A percentile compares a stretch with the other conserved stretches of the same genome.
These are phyloP conservation scores for Penicillium macrosclerotiorum DNA, from an alignment of 495 filamentous ascomycete species.

Conservation along the genomic window DNA sequence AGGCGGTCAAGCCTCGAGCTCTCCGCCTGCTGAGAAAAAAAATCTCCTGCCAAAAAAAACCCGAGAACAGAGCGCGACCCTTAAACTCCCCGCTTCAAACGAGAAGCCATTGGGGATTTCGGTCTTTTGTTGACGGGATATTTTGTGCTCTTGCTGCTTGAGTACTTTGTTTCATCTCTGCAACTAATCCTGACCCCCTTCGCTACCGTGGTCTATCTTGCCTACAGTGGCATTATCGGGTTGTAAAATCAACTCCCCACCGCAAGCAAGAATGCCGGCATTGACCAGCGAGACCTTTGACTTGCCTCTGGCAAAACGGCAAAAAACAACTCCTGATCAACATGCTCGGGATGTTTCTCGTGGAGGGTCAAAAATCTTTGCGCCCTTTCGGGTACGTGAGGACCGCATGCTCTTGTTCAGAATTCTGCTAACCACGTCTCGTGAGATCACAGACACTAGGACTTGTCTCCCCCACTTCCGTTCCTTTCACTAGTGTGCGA, in stretches of 20 bases:
- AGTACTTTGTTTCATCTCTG: neutral
- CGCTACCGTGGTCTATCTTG: too few relatives aligned
- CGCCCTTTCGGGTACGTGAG: constrained; percentile 78
- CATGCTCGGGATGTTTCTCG: constrained; percentile 20
- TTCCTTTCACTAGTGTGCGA: constrained; percentile 84
- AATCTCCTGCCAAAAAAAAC: neutral
- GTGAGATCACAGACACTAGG: constrained; percentile 77
- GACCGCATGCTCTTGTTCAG: too few relatives aligned
- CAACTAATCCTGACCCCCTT: too few relatives aligned
- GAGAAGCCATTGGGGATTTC: too few relatives aligned
- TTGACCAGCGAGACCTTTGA: constrained; percentile 46
- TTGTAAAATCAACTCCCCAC: too few relatives aligned
- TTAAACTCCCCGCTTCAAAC: neutral
- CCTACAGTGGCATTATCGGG: too few relatives aligned
- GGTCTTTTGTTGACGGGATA: too few relatives aligned
- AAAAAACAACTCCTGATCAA: constrained; percentile 49
- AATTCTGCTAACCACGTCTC: constrained; percentile 2
- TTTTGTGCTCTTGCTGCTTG: neutral
- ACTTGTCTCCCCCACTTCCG: constrained; percentile 82
- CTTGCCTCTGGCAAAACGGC: constrained; percentile 62
- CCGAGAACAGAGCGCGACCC: too few relatives aligned
- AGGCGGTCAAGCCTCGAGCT: constrained; percentile 4
- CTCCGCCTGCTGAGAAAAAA: constrained; percentile 2
- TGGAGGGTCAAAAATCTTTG: constrained; percentile 72
- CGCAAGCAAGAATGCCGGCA: constrained; percentile 51